Evolutionary conservation across 805 yeast species (phyloP).

Genomic region (Lachancea lanzarotensis): DNA sequence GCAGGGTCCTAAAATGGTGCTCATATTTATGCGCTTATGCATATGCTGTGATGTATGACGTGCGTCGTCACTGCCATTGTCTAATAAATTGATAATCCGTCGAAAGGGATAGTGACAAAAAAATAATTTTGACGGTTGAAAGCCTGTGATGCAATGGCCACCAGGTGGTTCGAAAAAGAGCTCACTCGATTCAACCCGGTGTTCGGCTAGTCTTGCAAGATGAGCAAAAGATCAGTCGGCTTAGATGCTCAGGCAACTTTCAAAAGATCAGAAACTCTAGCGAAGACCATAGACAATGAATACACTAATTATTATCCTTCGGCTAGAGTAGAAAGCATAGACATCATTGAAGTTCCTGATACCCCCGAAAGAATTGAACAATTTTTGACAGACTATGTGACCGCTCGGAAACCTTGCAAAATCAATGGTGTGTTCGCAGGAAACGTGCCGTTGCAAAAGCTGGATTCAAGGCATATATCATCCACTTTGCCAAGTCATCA

Average conservation of each 20-base stretch:
- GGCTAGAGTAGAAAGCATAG: conserved; percentile 10
- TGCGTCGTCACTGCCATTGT: no score
- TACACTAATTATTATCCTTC: conserved; percentile 19
- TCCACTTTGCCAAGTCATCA: conserved; percentile 34
- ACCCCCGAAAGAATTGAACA: conserved; percentile 15
- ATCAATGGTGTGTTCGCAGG: conserved; percentile 34
- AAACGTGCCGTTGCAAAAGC: conserved; percentile 31
- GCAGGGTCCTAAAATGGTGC: not conserved
- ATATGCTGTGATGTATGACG: no score
- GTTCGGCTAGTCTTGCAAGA: not conserved
- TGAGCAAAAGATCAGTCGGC: conserved; percentile 4
- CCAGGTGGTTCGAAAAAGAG: no score
- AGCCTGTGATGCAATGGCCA: no score
- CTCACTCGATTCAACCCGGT: no score
- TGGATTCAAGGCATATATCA: conserved; percentile 34
- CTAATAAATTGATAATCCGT: no score
- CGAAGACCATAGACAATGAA: not conserved
- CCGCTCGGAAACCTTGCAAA: conserved; percentile 44
- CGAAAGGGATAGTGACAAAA: not conserved
- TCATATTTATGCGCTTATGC: not conserved
- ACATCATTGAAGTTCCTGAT: conserved; percentile 17
- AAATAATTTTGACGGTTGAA: no score
- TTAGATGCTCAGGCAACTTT: not conserved
- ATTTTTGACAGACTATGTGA: conserved; percentile 39
- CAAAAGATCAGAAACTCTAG: not conserved